Conservation (phyloP, 345 rosid species). For the Euphorbia pulcherrima region DNA sequence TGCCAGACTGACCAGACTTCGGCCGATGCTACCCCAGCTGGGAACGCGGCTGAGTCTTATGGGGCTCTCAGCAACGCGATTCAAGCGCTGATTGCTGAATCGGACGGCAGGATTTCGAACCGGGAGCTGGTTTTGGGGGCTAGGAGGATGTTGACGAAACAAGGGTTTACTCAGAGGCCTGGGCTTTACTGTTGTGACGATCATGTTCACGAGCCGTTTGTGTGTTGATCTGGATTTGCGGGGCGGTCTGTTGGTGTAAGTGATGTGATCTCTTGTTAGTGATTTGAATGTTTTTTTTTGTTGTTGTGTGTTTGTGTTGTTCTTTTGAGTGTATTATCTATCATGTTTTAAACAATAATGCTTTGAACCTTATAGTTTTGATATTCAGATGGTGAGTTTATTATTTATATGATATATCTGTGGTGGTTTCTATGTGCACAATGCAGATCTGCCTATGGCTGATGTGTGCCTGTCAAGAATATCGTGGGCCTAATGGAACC, state of each 20-base stretch:
- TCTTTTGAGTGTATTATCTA: not conserved
- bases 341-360: not conserved
- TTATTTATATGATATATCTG: slow-evolving; percentile 33
- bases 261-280: not conserved
- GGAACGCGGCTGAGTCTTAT: slow-evolving; percentile 58
- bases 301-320: not conserved
- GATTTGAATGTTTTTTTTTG: not conserved
- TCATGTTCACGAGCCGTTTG: slow-evolving; percentile 53
- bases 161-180: slow-evolving; percentile 90
- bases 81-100: slow-evolving; percentile 64
- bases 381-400: not conserved
- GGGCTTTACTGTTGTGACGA: slow-evolving; percentile 88
- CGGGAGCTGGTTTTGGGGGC: slow-evolving; percentile 59
- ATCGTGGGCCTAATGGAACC: no score
- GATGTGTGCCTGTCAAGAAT: slow-evolving; percentile 60
- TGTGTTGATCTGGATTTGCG: slow-evolving; percentile 29
- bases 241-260: not conserved
- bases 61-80: slow-evolving; percentile 96
- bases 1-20: slow-evolving; percentile 93
- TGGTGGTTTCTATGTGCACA: slow-evolving; percentile 79
- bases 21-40: slow-evolving; percentile 88
- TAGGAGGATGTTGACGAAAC: slow-evolving; percentile 56
- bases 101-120: slow-evolving; percentile 55
- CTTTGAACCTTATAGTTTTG: not conserved
- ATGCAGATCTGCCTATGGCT: slow-evolving; percentile 88